Percentiles rank a stretch among this genome's conserved stretches.
phyloP scores from a whole-genome alignment of 345 rosid genomes.

The Hirschfeldia incana region DNA sequence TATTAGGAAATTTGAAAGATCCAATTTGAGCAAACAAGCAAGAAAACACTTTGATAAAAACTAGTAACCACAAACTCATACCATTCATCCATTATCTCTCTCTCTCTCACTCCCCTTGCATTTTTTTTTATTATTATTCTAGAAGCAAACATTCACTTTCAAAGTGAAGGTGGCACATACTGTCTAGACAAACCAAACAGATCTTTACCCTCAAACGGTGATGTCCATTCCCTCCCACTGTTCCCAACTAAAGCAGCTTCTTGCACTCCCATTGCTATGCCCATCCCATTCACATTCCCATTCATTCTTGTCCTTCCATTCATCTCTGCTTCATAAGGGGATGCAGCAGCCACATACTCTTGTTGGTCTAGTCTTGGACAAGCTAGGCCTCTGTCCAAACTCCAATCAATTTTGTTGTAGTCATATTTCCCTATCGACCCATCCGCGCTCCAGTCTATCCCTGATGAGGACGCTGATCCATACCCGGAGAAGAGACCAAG shows the following conservation, averaged over 20 bases:
- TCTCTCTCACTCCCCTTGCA: slow-evolving; percentile 5
- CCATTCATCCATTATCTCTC: slow-evolving; percentile 18
- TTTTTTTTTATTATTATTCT: slow-evolving; percentile 18
- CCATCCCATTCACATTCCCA: slow-evolving; percentile 37
- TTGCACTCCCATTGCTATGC: slow-evolving; percentile 39
- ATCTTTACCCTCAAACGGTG: slow-evolving; percentile 89
- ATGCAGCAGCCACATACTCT: slow-evolving; percentile 43
- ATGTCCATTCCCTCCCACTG: slow-evolving; percentile 79
- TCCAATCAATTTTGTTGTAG: slow-evolving; percentile 83
- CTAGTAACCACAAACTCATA: slow-evolving; percentile 38
- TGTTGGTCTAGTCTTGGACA: slow-evolving; percentile 50
- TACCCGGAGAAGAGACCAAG: slow-evolving; percentile 85
- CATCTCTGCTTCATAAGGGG: slow-evolving; percentile 45
- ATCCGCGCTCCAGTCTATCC: slow-evolving; percentile 74
- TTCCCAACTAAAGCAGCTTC: slow-evolving; percentile 46
- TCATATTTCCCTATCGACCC: slow-evolving; percentile 61
- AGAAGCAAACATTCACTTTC: slow-evolving; percentile 23
- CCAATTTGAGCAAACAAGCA: slow-evolving; percentile 30
- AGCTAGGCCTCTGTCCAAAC: slow-evolving; percentile 58
- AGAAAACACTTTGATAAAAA: slow-evolving; percentile 34
- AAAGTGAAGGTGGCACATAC: slow-evolving; percentile 47
- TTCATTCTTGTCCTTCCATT: slow-evolving; percentile 50
- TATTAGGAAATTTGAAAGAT: slow-evolving; percentile 29
- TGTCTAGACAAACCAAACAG: slow-evolving; percentile 87
- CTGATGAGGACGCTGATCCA: slow-evolving; percentile 65